Base-by-base conservation (phyloP, 805 yeast species). In the Kregervanrija pseudodelftensis region DNA sequence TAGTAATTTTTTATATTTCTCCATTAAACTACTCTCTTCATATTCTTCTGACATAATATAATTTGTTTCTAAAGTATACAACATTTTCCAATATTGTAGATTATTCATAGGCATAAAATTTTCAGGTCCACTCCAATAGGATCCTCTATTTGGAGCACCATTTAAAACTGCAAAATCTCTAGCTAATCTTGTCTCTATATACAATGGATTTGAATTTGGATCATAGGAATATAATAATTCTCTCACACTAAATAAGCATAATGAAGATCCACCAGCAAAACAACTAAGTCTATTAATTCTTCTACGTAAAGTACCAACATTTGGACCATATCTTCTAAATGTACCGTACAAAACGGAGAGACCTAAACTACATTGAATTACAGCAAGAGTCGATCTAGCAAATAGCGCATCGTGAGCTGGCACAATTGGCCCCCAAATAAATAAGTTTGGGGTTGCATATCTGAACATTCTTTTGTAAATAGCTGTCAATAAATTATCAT, bases 121-220 rank as follows among this genome's bases (percentile, higher is more conserved):
- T 41, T 61, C 61, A 11, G 79, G 79, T 0, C 82, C 82, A 50
- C 60, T 68, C 78, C 77, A 77, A 59, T 69, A 64, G 45, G 65
- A 62, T 11, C 74, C 71, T 11, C 54, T 58, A 22, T 42, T 41
- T 5, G 34, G 33, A 30, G 22, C 40, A 60, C 68, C 31, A 74
- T 55, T 40, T 15, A 49, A 40, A 10, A 45, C 30, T 9, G 47
- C 36, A 17, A 48, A 39, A 33, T 47, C 45, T 36, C 59, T 47
- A 8, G 64, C 64, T 17, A 57, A 39, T 16, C 48, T 46, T 12
- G 58, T 52, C 45, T 61, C 66, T 12, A 60, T 49, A 36, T 52
- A 59, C 13, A 56, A 48, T 14, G 66, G 65, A 41, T 61, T 60
- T 10, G 34, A 32, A 12, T 44, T 22, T 22, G 58, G 54, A n/a